A percentile compares a stretch with the other conserved stretches of the same genome.
These are phyloP conservation scores for Spathaspora sp. DNA, from an alignment of 805 yeast species.

Conservation along the genomic window DNA sequence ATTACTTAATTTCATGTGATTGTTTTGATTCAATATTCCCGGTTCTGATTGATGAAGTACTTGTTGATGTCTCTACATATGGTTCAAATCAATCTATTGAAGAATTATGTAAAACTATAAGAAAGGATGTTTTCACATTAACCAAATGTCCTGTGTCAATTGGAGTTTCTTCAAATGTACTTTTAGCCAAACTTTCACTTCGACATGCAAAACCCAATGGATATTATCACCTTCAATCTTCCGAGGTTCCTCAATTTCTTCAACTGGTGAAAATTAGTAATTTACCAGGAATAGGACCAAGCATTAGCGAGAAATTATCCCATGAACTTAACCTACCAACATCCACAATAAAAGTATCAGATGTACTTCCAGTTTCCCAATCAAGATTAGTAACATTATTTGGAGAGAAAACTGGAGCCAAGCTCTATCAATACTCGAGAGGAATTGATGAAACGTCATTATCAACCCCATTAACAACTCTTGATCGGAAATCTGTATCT, in stretches of 20 bases:
- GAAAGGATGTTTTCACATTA: constrained; percentile 33
- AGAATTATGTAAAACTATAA: constrained; percentile 29
- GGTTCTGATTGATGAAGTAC: constrained; percentile 87
- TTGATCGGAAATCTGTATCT: constrained; percentile 71
- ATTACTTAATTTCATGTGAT: constrained; percentile 44
- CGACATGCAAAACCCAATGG: constrained; percentile 82
- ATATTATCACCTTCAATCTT: constrained; percentile 30
- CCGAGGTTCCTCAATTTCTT: constrained; percentile 28
- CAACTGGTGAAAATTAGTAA: constrained; percentile 30
- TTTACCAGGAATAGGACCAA: constrained; percentile 63
- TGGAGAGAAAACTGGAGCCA: constrained; percentile 71
- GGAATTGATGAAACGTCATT: constrained; percentile 63
- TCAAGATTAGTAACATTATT: constrained; percentile 41
- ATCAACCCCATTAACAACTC: constrained; percentile 30
- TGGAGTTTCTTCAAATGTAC: constrained; percentile 72
- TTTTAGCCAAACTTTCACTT: constrained; percentile 74
- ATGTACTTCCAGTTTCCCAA: constrained; percentile 33
- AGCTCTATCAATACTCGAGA: constrained; percentile 53
- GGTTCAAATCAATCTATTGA: constrained; percentile 11
- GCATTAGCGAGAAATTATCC: constrained; percentile 45
- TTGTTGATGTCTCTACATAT: constrained; percentile 56
- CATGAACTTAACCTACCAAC: constrained; percentile 18
- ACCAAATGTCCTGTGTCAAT: constrained; percentile 73
- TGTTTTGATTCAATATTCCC: constrained; percentile 60
- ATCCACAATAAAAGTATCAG: constrained; percentile 21